Percentiles rank a stretch among this genome's conserved stretches.
phyloP scores from a whole-genome alignment of 164 flowering plant genomes.

The Akebia trifoliata region DNA sequence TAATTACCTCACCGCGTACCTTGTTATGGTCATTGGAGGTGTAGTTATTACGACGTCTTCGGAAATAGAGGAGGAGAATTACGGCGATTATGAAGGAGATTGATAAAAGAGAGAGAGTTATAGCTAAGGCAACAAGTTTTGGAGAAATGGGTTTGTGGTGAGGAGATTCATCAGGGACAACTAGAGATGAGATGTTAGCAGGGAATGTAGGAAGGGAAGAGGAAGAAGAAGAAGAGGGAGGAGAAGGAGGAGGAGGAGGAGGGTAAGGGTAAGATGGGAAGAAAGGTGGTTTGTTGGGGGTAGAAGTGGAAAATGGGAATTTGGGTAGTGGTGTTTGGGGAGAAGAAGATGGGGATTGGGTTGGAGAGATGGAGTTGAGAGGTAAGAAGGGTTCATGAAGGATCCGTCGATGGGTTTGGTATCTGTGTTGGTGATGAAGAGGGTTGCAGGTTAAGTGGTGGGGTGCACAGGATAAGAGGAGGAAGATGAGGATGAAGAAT shows the following conservation, averaged over 20 bases:
- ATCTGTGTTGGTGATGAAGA: too few relatives aligned
- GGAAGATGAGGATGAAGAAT: constrained; percentile 20
- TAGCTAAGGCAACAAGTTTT: constrained; percentile 28
- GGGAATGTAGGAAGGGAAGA: constrained; percentile 43
- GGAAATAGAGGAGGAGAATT: constrained; percentile 18
- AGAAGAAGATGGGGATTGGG: not conserved
- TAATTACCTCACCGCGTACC: constrained; percentile 9
- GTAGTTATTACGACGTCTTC: constrained; percentile 15
- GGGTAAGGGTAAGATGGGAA: constrained; percentile 46
- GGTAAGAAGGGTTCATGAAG: constrained; percentile 60
- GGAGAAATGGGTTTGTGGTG: constrained; percentile 19
- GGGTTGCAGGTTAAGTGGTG: not conserved
- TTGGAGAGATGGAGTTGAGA: constrained; percentile 23
- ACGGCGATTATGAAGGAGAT: constrained; percentile 21
- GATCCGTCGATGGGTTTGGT: constrained; percentile 33
- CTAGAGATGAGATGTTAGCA: constrained; percentile 52
- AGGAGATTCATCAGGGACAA: constrained; percentile 35
- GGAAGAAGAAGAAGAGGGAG: constrained; percentile 10
- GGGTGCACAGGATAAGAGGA: constrained; percentile 13
- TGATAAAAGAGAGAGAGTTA: constrained; percentile 29
- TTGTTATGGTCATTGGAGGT: constrained; percentile 19
- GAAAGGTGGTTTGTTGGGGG: constrained; percentile 35
- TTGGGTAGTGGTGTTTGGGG: constrained; percentile 24
- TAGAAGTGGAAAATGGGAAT: constrained; percentile 24
- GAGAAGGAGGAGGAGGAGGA: constrained; percentile 48